Conservation (phyloP, 371 early-diverging fungal genomes). For the Rhizopus delemar region DNA sequence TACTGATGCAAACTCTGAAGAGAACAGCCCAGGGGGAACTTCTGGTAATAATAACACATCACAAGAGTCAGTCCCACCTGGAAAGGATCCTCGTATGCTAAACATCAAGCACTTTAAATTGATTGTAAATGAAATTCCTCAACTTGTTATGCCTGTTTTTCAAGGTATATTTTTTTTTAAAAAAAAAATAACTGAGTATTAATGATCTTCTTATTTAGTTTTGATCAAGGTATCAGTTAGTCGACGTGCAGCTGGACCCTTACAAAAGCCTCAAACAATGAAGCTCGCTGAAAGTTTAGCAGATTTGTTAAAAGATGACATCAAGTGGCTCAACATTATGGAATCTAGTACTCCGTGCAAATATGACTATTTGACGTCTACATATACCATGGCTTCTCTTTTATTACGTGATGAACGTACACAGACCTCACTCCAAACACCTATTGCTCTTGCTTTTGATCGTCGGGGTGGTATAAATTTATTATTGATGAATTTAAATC, state of each 20-base stretch:
- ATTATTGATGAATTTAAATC: slow-evolving; percentile 55
- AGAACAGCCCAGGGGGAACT: background rate
- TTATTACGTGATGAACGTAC: slow-evolving; percentile 61
- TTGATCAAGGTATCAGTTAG: slow-evolving; percentile 67
- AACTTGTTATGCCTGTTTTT: slow-evolving; percentile 63
- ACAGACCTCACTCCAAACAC: slow-evolving; percentile 69
- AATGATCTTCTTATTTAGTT: background rate
- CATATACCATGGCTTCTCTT: slow-evolving; percentile 51
- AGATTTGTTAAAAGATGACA: slow-evolving; percentile 51
- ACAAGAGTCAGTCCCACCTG: slow-evolving; percentile 17
- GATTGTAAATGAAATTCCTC: slow-evolving; percentile 69
- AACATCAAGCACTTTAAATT: slow-evolving; percentile 71
- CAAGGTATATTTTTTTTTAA: slow-evolving; percentile 68
- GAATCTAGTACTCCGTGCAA: slow-evolving; percentile 44
- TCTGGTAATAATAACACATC: background rate
- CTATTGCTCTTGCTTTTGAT: slow-evolving; percentile 69
- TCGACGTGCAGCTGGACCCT: slow-evolving; percentile 58
- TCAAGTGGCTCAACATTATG: slow-evolving; percentile 47
- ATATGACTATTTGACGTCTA: slow-evolving; percentile 56
- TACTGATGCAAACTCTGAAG: slow-evolving; percentile 5
- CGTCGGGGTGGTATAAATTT: slow-evolving; percentile 62
- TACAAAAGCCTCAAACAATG: slow-evolving; percentile 59
- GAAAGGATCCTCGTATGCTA: slow-evolving; percentile 61
- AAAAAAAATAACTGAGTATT: background rate
- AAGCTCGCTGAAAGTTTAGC: slow-evolving; percentile 60